Percentiles rank a stretch among this genome's conserved stretches.
These are phyloP conservation scores for Keithomyces neogunnii DNA, from an alignment of 2,329 filamentous ascomycete species.

Conservation along the genomic window DNA sequence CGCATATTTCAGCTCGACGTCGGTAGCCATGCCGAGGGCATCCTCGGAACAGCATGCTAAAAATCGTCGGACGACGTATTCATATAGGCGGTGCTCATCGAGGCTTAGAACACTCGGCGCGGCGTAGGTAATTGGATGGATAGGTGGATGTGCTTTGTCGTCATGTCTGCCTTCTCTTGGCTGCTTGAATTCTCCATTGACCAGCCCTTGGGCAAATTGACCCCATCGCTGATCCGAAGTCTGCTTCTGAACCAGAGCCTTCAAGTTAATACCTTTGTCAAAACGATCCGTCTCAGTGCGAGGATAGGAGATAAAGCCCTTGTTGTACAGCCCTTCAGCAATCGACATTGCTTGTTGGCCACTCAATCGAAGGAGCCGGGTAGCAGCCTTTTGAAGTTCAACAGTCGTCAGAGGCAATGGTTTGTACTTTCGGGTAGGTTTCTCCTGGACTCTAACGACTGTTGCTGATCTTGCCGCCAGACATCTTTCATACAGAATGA, in stretches of 20 bases:
- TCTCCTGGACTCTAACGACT: slow-evolving; percentile 79
- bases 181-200: slow-evolving; percentile 68
- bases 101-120: slow-evolving; percentile 53
- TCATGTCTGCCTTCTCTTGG: slow-evolving; percentile 81
- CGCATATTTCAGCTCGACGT: slow-evolving; percentile 78
- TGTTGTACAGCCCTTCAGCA: slow-evolving; percentile 83
- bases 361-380: slow-evolving; percentile 78
- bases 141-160: slow-evolving; percentile 94
- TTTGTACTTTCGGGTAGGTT: slow-evolving; percentile 89
- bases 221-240: slow-evolving; percentile 71
- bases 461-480: slow-evolving; percentile 66
- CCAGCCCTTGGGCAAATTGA: slow-evolving; percentile 64
- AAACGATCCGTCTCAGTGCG: slow-evolving; percentile 96
- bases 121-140: slow-evolving; percentile 88
- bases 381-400: slow-evolving; percentile 93
- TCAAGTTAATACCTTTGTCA: slow-evolving; percentile 79
- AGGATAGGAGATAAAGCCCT: slow-evolving; percentile 95
- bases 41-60: slow-evolving; percentile 94
- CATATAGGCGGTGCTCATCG: slow-evolving; percentile 73
- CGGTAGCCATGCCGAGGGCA: slow-evolving; percentile 76
- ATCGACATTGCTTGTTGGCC: slow-evolving; percentile 84
- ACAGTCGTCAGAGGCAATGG: slow-evolving; percentile 91
- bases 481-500: slow-evolving; percentile 80
- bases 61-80: slow-evolving; percentile 87
- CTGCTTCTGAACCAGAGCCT: slow-evolving; percentile 74